A percentile compares a stretch with the other conserved stretches of the same genome.
phyloP scores from a whole-genome alignment of 2,329 filamentous ascomycete species.

The Periglandula ipomoeae region DNA sequence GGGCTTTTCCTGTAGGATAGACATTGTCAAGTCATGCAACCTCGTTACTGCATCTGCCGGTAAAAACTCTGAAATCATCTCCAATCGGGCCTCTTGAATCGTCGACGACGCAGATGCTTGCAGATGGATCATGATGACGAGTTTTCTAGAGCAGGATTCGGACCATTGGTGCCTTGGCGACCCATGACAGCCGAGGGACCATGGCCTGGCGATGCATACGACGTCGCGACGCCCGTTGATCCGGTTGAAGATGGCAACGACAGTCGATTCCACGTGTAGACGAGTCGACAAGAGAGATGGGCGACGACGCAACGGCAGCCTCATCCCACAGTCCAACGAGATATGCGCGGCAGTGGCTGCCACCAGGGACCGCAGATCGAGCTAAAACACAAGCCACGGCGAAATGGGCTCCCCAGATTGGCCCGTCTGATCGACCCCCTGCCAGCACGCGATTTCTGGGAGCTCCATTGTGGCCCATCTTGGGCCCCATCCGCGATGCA shows the following conservation, averaged over 20 bases:
- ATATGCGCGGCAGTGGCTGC: neutral
- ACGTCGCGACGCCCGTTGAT: too few relatives aligned
- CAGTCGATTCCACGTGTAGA: neutral
- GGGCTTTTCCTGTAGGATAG: neutral
- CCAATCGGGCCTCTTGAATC: neutral
- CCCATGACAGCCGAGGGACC: conserved; percentile 4
- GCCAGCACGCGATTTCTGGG: conserved; percentile 8
- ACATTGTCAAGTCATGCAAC: neutral
- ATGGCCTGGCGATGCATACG: neutral
- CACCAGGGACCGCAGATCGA: too few relatives aligned
- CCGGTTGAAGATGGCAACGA: neutral
- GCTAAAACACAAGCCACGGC: neutral
- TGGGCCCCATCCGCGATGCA: neutral
- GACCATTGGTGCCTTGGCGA: neutral
- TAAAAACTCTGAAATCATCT: neutral
- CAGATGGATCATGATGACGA: neutral
- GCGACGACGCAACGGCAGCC: neutral
- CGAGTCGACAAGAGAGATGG: neutral
- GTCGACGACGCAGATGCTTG: neutral
- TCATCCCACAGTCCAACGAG: too few relatives aligned
- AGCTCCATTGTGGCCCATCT: neutral
- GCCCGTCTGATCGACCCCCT: neutral
- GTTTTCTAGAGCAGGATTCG: neutral
- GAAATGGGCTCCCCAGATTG: neutral
- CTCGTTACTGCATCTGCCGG: neutral